Base-by-base conservation (phyloP, 75 land plant species). In the Cryptomeria japonica region DNA sequence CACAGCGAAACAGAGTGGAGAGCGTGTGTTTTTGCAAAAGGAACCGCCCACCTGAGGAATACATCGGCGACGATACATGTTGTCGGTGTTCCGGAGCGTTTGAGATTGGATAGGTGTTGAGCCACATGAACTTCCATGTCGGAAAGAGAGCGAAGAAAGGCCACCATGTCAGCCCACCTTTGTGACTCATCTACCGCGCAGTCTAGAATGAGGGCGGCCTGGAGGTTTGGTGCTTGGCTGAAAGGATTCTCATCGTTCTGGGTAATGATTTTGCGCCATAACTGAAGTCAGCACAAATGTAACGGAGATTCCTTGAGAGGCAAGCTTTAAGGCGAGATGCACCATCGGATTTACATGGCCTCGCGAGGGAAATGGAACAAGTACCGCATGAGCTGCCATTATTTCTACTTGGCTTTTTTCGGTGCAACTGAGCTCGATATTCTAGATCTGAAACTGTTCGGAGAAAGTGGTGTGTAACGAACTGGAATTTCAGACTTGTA, bases 41-140 rank as follows among this genome's bases (percentile, higher is more conserved):
- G 51, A 18, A 36, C 36, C n/a, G 80, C 42, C 87, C 87, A 87
- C 18, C 15, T 8, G 11, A 87, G 73, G 79, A 87, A 87, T 18
- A 80, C 16, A 37, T 87, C 87, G 32, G 87, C 37, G 3, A 87
- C 42, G 6, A 87, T 87, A 37, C 87, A 87, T 3, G 87, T 37
- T 34, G 75, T n/a, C 0, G 80, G 76, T 36, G 37, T 34, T 18
- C 22, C 70, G 0, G 36, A 12, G 9, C 13, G 78, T 10, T 76
- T 9, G 78, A 76, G 37, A 34, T 31, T 76, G 37, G 3, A 9
- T 6, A 76, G 32, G 37, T 36, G 37, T 13, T 76, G 12, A 25
- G 10, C 37, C 37, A 76, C 78, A 34, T 31, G 78, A 11, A 39
- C 78, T 76, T 76, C 78, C 39, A 76, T 76, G 36, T 76, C 36